Conservation (phyloP, 345 rosid genomes). For the Salix suchowensis region DNA sequence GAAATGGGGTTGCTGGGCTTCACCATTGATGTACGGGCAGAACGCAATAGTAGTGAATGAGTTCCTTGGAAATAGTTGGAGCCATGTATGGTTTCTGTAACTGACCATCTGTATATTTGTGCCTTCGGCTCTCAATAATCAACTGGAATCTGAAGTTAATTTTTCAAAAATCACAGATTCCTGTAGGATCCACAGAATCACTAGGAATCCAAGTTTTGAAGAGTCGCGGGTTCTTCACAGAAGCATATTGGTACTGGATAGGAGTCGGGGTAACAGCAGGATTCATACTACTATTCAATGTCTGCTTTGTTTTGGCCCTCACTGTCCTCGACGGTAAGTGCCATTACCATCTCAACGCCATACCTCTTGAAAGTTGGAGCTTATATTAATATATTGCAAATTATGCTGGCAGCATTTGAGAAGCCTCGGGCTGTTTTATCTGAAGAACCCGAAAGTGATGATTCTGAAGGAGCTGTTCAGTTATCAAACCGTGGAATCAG, state of each 20-base stretch:
- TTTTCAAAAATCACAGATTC: slow-evolving; percentile 13
- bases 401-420: slow-evolving; percentile 44
- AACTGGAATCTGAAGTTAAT: background rate
- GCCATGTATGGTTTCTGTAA: slow-evolving; percentile 25
- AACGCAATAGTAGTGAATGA: slow-evolving; percentile 62
- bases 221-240: slow-evolving; percentile 41
- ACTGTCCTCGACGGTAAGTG: slow-evolving; percentile 53
- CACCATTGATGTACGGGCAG: slow-evolving; percentile 79
- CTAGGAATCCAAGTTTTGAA: slow-evolving; percentile 45
- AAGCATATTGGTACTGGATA: slow-evolving; percentile 68
- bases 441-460: slow-evolving; percentile 16
- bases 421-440: slow-evolving; percentile 42
- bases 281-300: slow-evolving; percentile 41
- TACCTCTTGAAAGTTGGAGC: background rate
- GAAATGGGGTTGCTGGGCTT: slow-evolving; percentile 83
- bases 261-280: slow-evolving; percentile 44
- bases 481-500: background rate
- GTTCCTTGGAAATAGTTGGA: slow-evolving; percentile 68
- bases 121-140: background rate
- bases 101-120: background rate
- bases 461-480: slow-evolving; percentile 7
- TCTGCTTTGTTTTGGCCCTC: slow-evolving; percentile 35
- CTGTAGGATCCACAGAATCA: slow-evolving; percentile 20
- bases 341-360: background rate
- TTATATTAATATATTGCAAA: background rate